Base-by-base conservation (phyloP, 73 alveolate genomes). In the Paramecium sexaurelia region DNA sequence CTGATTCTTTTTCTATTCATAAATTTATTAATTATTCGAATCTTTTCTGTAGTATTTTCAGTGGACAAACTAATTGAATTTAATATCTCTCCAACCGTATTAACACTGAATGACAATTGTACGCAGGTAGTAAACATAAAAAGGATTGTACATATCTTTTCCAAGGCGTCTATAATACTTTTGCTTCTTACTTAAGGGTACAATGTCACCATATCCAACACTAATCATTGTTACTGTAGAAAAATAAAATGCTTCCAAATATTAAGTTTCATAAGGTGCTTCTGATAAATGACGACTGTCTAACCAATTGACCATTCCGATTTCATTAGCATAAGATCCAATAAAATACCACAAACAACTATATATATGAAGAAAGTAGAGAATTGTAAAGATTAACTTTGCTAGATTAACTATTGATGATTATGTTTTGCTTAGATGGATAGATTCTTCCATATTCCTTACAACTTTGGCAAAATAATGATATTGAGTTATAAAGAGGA, bases 171-270 rank as follows among this genome's bases (percentile, higher is more conserved):
- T 69, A 20, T 36, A 20, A 19, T 75, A 39, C 9, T 11, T 39
- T 36, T 10, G 13, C 10, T 15, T 36, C 9, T 19, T 75, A 75
- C 68, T 75, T 87, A 51, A 57, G 17, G 93, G 93, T 4, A 27
- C 55, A 8, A 87, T 66, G 32, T 87, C 93, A 6, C 93, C 93
- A 68, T 87, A 87, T 15, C 93, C 93, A 10, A 87, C 93, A 22
- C 89, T 87, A 7, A 45, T 78, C 93, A 87, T 88, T 3, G 91
- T 88, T 13, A 88, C 91, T 3, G 85, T 36, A 6, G 91, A 88
- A 40, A 68, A 88, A 47, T 88, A 88, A n/a, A 88, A 67, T 7
- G 91, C 89, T 1, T 35, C 89, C n/a, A 88, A 41, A 88, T 88
- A 69, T 69, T 88, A n/a, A 11, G 55, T 33, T 45, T 45, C 68